Percentiles rank a stretch among this genome's conserved stretches.
Evolutionary conservation across 768 basidiomycete species (phyloP).

Genomic region (Daedalea quercina): DNA sequence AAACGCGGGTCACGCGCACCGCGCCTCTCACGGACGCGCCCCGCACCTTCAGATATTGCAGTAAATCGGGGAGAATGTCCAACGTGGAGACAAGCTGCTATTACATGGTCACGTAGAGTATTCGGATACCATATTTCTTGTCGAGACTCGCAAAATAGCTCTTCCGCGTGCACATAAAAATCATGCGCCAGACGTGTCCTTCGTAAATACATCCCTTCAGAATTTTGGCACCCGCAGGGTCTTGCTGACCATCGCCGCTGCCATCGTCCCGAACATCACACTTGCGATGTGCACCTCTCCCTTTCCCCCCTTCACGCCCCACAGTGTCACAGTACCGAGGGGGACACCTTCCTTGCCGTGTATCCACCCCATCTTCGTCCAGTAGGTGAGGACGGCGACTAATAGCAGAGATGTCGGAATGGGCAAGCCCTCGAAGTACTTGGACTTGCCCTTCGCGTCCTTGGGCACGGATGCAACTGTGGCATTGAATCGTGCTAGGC

Average conservation of each 20-base stretch:
- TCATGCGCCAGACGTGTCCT: not conserved
- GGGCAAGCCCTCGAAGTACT: slow-evolving; percentile 96
- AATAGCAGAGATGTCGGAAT: slow-evolving; percentile 87
- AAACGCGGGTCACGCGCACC: not conserved
- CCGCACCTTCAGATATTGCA: not conserved
- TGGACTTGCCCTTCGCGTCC: slow-evolving; percentile 77
- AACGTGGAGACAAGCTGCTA: no score
- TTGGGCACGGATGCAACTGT: slow-evolving; percentile 94
- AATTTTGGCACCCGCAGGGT: slow-evolving; percentile 83
- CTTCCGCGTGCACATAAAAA: slow-evolving; percentile 8
- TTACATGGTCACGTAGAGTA: not conserved
- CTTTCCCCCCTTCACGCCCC: slow-evolving; percentile 63
- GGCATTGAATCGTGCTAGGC: slow-evolving; percentile 97
- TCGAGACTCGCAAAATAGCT: no score
- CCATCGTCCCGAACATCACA: slow-evolving; percentile 80
- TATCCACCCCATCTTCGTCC: slow-evolving; percentile 82
- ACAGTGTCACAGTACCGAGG: slow-evolving; percentile 63
- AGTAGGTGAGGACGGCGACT: slow-evolving; percentile 73
- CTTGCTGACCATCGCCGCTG: slow-evolving; percentile 97
- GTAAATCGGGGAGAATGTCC: no score
- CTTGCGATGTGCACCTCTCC: slow-evolving; percentile 83
- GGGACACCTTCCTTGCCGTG: slow-evolving; percentile 72
- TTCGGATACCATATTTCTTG: no score
- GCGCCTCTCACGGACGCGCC: no score
- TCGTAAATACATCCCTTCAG: slow-evolving; percentile 19